Percentiles rank a stretch among this genome's conserved stretches.
Evolutionary conservation across 2,329 filamentous ascomycete genomes (phyloP).

Genomic region (Pseudopyrenochaeta lycopersici): DNA sequence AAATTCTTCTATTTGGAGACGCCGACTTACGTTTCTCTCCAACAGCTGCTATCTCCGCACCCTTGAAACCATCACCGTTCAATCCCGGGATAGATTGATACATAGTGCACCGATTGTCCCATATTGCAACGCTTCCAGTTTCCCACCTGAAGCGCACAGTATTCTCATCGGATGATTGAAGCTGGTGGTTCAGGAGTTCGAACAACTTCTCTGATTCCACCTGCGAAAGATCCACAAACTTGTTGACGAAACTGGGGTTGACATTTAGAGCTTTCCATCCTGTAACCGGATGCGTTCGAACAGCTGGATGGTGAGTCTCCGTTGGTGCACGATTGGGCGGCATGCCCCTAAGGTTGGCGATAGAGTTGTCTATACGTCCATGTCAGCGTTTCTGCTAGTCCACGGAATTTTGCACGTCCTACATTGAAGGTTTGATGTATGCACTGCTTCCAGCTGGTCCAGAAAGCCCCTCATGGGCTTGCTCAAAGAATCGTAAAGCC

Average conservation of each 20-base stretch:
- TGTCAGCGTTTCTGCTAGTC: neutral
- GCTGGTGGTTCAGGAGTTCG: constrained; percentile 13
- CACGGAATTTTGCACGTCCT: neutral
- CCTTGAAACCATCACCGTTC: neutral
- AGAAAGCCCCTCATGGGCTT: constrained; percentile 13
- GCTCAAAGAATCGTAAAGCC: constrained; percentile 20
- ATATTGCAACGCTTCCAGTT: constrained; percentile 18
- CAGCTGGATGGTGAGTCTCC: constrained; percentile 55
- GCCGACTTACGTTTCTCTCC: constrained; percentile 12
- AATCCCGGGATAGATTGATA: constrained; percentile 5
- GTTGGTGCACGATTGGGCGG: constrained; percentile 53
- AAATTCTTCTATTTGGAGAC: neutral
- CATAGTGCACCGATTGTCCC: constrained; percentile 20
- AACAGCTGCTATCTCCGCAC: neutral
- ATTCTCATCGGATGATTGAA: constrained; percentile 17
- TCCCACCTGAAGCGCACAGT: constrained; percentile 18
- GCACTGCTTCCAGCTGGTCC: constrained; percentile 9
- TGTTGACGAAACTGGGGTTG: constrained; percentile 55
- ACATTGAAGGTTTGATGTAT: constrained; percentile 5
- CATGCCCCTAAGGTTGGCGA: constrained; percentile 3
- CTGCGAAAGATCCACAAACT: constrained; percentile 61
- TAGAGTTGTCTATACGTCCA: neutral
- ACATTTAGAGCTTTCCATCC: constrained; percentile 55
- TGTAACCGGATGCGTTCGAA: constrained; percentile 61
- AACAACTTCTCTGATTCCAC: constrained; percentile 50